These are phyloP conservation scores for Entomortierella beljakovae DNA, from an alignment of 192 early-diverging fungal species.

Conservation along the genomic window DNA sequence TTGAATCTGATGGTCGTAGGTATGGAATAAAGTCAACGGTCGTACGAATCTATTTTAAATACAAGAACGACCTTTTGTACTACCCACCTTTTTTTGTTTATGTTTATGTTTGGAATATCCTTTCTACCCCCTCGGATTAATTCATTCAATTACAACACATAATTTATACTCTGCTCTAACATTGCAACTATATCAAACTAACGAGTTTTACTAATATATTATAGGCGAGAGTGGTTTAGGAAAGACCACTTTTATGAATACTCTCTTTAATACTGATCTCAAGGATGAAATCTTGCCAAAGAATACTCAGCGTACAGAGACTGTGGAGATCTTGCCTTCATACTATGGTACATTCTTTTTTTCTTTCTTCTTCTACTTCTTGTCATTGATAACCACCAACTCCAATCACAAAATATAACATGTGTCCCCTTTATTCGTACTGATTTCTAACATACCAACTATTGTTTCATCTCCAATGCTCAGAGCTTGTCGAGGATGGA, in stretches of 20 bases:
- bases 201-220: neutral
- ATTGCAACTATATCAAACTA: too few relatives aligned
- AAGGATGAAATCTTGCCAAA: constrained; percentile 76
- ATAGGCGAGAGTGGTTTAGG: constrained; percentile 96
- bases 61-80: neutral
- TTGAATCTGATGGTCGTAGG: constrained; percentile 98
- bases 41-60: neutral
- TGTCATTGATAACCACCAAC: too few relatives aligned
- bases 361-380: neutral
- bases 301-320: constrained; percentile 72
- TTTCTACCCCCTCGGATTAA: too few relatives aligned
- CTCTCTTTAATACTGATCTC: constrained; percentile 93
- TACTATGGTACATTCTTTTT: constrained; percentile 69
- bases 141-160: too few relatives aligned
- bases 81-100: constrained; percentile 6
- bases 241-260: constrained; percentile 99
- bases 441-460: too few relatives aligned
- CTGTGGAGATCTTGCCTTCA: constrained; percentile 87
- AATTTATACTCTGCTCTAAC: too few relatives aligned
- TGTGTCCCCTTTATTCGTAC: too few relatives aligned
- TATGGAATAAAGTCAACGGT: constrained; percentile 44
- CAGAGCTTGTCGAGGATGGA: constrained; percentile 91
- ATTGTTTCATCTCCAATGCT: neutral
- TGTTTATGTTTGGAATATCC: constrained; percentile 1
- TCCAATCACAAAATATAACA: too few relatives aligned